phyloP scores from a whole-genome alignment of 2,329 filamentous ascomycete species.

The Tothia fuscella region DNA sequence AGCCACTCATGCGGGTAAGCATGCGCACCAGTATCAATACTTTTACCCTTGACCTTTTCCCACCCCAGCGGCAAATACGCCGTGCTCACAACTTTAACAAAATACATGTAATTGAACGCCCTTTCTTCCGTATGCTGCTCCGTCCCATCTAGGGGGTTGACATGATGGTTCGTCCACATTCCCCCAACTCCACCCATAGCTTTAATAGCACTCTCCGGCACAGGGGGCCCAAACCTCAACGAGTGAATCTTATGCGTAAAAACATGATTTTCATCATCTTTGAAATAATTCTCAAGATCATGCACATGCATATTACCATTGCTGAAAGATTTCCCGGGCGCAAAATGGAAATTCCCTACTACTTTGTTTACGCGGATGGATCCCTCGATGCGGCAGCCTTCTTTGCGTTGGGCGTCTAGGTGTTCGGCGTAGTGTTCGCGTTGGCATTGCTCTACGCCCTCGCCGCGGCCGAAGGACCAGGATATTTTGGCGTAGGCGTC shows the following conservation, averaged over 20 bases:
- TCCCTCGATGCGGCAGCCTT: slow-evolving; percentile 91
- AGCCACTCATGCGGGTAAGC: slow-evolving; percentile 37
- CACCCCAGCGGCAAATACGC: slow-evolving; percentile 88
- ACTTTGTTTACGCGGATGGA: slow-evolving; percentile 95
- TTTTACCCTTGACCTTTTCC: slow-evolving; percentile 38
- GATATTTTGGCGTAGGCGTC: slow-evolving; percentile 82
- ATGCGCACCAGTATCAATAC: slow-evolving; percentile 24
- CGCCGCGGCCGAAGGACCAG: slow-evolving; percentile 90
- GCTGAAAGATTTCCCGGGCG: slow-evolving; percentile 88
- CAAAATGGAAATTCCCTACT: slow-evolving; percentile 96
- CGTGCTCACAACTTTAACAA: slow-evolving; percentile 94
- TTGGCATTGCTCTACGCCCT: slow-evolving; percentile 88
- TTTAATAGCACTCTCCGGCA: slow-evolving; percentile 50
- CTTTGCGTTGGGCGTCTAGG: slow-evolving; percentile 73
- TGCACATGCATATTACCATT: slow-evolving; percentile 96
- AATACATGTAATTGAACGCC: slow-evolving; percentile 97
- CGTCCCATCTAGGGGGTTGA: slow-evolving; percentile 79
- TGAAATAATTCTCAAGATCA: slow-evolving; percentile 91
- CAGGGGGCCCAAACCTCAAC: slow-evolving; percentile 82
- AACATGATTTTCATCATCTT: slow-evolving; percentile 61
- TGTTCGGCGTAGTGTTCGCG: slow-evolving; percentile 88
- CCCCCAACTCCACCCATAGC: slow-evolving; percentile 46
- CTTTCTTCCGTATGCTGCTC: slow-evolving; percentile 67
- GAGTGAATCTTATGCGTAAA: slow-evolving; percentile 84
- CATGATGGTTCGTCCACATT: slow-evolving; percentile 75